A percentile compares a stretch with the other conserved stretches of the same genome.
Evolutionary conservation across 768 basidiomycete species (phyloP).

Genomic region (Tricholomella constricta): DNA sequence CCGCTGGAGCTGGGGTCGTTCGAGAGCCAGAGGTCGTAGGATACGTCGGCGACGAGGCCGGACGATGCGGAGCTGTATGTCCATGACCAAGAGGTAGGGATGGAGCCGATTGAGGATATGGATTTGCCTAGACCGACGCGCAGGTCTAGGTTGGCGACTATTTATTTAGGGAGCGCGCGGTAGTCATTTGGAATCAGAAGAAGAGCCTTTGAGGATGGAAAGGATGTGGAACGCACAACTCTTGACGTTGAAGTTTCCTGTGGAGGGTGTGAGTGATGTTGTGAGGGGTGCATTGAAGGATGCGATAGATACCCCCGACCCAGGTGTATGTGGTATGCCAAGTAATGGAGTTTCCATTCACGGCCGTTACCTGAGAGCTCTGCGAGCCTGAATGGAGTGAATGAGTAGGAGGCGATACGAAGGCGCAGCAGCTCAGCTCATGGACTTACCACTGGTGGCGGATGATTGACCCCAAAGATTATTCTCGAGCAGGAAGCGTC

Average conservation of each 20-base stretch:
- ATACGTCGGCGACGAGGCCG: conserved; percentile 25
- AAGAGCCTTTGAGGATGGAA: too few relatives aligned
- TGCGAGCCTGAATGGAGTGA: conserved; percentile 18
- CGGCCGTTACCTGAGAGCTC: conserved; percentile 25
- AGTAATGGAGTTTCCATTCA: conserved; percentile 21
- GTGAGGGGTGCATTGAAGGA: neutral
- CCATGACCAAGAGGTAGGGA: conserved; percentile 25
- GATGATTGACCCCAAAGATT: conserved; percentile 25
- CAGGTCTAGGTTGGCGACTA: conserved; percentile 25
- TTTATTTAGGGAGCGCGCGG: neutral
- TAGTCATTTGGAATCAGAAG: too few relatives aligned
- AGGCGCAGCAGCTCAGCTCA: neutral
- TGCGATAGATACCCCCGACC: conserved; percentile 17
- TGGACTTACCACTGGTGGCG: conserved; percentile 21
- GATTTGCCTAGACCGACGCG: conserved; percentile 21
- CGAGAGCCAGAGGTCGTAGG: conserved; percentile 27
- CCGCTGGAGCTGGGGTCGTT: conserved; percentile 15
- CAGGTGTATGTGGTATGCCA: conserved; percentile 27
- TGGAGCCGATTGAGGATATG: conserved; percentile 17
- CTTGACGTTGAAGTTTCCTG: conserved; percentile 21
- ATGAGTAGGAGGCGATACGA: too few relatives aligned
- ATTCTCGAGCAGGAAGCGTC: conserved; percentile 20
- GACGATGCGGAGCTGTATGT: conserved; percentile 24
- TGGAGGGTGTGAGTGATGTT: neutral
- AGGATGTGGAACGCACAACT: conserved; percentile 18